Evolutionary conservation across 2,329 filamentous ascomycete species (phyloP).

Genomic region (Cryphonectria carpinicola): DNA sequence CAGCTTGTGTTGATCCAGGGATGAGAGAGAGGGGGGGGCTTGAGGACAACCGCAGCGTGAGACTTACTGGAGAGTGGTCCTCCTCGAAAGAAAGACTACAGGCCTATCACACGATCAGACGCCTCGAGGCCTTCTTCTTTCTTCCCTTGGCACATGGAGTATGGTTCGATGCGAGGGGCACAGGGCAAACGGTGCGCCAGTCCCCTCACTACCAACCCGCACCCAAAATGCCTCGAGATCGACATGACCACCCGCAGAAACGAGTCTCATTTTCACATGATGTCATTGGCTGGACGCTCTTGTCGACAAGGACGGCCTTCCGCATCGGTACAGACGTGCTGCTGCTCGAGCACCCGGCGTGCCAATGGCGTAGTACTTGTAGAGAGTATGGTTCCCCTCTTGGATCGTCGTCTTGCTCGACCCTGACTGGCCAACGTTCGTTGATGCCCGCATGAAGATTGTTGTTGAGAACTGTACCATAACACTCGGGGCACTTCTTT

Average conservation of each 20-base stretch:
- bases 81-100: not conserved
- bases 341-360: not conserved
- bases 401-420: not conserved
- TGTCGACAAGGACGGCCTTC: constrained; percentile 14
- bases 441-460: not conserved
- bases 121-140: not conserved
- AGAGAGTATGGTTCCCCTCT: not conserved
- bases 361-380: not conserved
- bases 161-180: not conserved
- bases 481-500: not conserved
- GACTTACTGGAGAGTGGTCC: too few species aligned
- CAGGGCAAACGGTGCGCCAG: not conserved
- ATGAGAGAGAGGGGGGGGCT: not conserved
- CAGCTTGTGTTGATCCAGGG: not conserved
- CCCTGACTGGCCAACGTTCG: not conserved
- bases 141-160: not conserved
- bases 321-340: constrained; percentile 9
- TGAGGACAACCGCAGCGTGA: not conserved
- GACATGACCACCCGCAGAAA: constrained; percentile 21
- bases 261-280: constrained; percentile 30
- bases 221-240: constrained; percentile 26
- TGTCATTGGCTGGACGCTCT: constrained; percentile 32
- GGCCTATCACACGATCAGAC: not conserved
- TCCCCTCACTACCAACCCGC: not conserved
- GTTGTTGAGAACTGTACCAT: not conserved